Evolutionary conservation across 1,139 yeast genomes (phyloP).

Genomic region (Nakaseomyces sp.): DNA sequence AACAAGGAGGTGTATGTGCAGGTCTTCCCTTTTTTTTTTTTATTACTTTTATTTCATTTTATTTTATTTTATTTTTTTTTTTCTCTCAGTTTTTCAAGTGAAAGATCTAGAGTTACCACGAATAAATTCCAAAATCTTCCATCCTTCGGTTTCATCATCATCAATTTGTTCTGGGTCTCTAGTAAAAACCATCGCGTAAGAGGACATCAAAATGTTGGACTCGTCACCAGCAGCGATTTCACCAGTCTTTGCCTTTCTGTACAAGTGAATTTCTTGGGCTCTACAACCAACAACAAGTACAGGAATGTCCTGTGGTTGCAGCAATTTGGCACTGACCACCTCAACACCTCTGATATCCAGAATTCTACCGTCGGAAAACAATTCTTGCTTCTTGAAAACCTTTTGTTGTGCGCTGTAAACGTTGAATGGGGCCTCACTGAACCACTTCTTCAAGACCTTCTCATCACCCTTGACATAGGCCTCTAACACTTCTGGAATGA

Average conservation of each 20-base stretch:
- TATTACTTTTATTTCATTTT: no score
- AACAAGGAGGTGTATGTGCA: no score
- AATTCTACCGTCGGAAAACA: conserved; percentile 84
- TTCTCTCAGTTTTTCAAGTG: conserved; percentile 39
- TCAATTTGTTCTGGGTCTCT: conserved; percentile 88
- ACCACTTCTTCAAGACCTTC: conserved; percentile 75
- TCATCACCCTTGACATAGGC: conserved; percentile 93
- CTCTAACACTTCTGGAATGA: conserved; percentile 90
- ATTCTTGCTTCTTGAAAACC: conserved; percentile 84
- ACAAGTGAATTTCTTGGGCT: conserved; percentile 91
- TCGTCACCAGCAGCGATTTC: conserved; percentile 95
- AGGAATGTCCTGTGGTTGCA: conserved; percentile 89
- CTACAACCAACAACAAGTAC: conserved; percentile 91
- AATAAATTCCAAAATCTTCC: conserved; percentile 93
- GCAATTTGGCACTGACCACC: conserved; percentile 75
- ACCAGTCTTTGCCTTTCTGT: conserved; percentile 82
- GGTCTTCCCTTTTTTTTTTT: no score
- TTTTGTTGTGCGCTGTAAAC: conserved; percentile 93
- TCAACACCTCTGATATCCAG: conserved; percentile 95
- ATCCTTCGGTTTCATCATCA: conserved; percentile 87
- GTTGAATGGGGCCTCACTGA: conserved; percentile 93
- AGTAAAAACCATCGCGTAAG: conserved; percentile 93
- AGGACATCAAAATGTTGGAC: conserved; percentile 83
- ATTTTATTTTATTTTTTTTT: no score
- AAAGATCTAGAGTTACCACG: conserved; percentile 89